Base-by-base conservation (phyloP, 2,329 filamentous ascomycete genomes). In the Chaetomiaceae sp. region DNA sequence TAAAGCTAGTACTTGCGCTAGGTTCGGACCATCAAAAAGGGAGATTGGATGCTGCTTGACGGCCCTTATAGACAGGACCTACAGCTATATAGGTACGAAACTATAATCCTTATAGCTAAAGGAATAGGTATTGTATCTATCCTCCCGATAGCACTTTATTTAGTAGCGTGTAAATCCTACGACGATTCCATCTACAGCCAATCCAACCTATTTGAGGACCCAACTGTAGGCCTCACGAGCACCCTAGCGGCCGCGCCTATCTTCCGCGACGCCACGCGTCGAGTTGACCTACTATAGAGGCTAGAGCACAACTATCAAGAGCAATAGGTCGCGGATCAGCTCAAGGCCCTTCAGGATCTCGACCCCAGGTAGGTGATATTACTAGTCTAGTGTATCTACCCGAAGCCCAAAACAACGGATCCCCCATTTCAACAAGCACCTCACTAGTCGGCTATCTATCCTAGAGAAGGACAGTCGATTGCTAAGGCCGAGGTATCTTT, bases 251-350 rank as follows among this genome's bases (percentile, higher is more conserved):
- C 34, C 13, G 25, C 41, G 14, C 9, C 39, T 12, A 25, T 50
- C 23, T 50, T 50, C 40, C 41, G 41, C 17, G 25, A 50, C 40
- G 39, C 25, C 14, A 50, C 41, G 14, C 41, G 41, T 33, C 41
- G 41, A 33, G 44, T 50, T 43, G 41, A 50, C 34, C 41, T 50
- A 13, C 40, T 50, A n/a, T 50, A 19, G 42, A 50, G 34, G 35
- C 42, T 50, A 14, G 48, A 50, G 42, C 20, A 40, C n/a, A 45
- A 50, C 35, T 13, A 40, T 46, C 13, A 48, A 35, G 35, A 47
- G 7, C 13, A 41, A 48, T 48, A 19, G 37, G 37, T 48, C 23
- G 34, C 23, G 17, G 33, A 46, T 39, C 21, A 45, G 12, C 43
- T 45, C 21, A 45, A 38, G 33, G 43, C 33, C 23, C 43, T 45